Evolutionary conservation across 139 green algal species (phyloP).

Genomic region (Picochlorum sp.): DNA sequence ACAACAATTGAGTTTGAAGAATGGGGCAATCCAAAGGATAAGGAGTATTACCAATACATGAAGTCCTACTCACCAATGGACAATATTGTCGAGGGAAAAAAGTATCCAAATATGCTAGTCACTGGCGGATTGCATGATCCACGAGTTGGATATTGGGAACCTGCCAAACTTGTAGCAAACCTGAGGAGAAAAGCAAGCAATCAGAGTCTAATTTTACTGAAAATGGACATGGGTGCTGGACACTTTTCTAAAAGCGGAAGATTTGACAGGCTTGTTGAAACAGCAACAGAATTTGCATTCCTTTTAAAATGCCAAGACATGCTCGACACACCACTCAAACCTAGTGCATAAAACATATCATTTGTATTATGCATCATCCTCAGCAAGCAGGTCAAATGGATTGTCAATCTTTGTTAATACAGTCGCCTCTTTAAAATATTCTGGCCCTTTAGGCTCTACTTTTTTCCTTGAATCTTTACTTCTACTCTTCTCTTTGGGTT

Average conservation of each 20-base stretch:
- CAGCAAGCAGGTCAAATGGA: slow-evolving; percentile 4
- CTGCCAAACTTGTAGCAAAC: slow-evolving; percentile 77
- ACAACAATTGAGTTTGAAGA: slow-evolving; percentile 20
- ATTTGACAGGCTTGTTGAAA: slow-evolving; percentile 46
- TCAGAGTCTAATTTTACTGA: slow-evolving; percentile 33
- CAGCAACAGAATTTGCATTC: slow-evolving; percentile 53
- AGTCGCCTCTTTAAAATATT: not conserved
- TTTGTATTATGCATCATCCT: not conserved
- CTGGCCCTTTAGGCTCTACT: not conserved
- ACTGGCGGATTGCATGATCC: slow-evolving; percentile 78
- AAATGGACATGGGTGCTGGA: slow-evolving; percentile 48
- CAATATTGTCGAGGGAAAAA: slow-evolving; percentile 53
- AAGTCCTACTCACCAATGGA: slow-evolving; percentile 83
- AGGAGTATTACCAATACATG: slow-evolving; percentile 73
- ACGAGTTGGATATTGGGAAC: slow-evolving; percentile 47
- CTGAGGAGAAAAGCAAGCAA: slow-evolving; percentile 36
- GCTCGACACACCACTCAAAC: slow-evolving; percentile 19
- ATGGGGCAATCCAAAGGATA: slow-evolving; percentile 59
- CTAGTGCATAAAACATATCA: slow-evolving; percentile 11
- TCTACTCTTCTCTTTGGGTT: not conserved
- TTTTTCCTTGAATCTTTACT: not conserved
- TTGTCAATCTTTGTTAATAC: not conserved
- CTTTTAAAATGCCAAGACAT: slow-evolving; percentile 30
- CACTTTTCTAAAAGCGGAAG: slow-evolving; percentile 70
- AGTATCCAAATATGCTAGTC: slow-evolving; percentile 80